Percentiles rank a stretch among this genome's conserved stretches.
These are phyloP conservation scores for Stachybotrys chlorohalonatus DNA, from an alignment of 2,329 filamentous ascomycete genomes.

Conservation along the genomic window DNA sequence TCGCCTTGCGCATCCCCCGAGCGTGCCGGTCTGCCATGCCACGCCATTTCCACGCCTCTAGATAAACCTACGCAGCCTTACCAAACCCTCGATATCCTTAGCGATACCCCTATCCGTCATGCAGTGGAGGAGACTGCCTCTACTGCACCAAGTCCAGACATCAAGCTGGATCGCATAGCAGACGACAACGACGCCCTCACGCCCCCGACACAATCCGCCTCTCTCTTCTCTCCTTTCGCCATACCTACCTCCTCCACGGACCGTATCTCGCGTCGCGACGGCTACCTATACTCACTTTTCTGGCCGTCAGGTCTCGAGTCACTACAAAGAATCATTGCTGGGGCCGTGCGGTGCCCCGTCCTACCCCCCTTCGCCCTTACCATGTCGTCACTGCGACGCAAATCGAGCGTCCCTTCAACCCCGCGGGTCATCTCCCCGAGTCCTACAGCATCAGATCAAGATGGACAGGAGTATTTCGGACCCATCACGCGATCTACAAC, in stretches of 20 bases:
- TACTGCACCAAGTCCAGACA: slow-evolving; percentile 37
- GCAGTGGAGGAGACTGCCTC: slow-evolving; percentile 47
- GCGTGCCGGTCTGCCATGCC: not conserved
- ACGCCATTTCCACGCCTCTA: not conserved
- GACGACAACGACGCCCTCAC: slow-evolving; percentile 10
- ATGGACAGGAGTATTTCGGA: slow-evolving; percentile 46
- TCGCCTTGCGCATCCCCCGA: not conserved
- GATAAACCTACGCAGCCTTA: slow-evolving; percentile 7
- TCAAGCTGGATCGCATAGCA: slow-evolving; percentile 51
- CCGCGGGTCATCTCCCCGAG: slow-evolving; percentile 87
- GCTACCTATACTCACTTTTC: slow-evolving; percentile 34
- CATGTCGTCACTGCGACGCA: slow-evolving; percentile 42
- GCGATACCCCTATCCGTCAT: slow-evolving; percentile 29
- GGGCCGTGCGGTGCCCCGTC: slow-evolving; percentile 44
- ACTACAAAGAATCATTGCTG: slow-evolving; percentile 42
- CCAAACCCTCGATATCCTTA: slow-evolving; percentile 4
- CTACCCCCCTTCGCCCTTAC: slow-evolving; percentile 50
- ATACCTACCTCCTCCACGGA: slow-evolving; percentile 12
- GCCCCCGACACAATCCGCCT: slow-evolving; percentile 7
- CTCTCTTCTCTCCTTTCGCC: slow-evolving; percentile 9
- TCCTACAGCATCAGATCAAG: slow-evolving; percentile 45
- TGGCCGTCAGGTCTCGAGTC: slow-evolving; percentile 40
- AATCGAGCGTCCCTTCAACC: slow-evolving; percentile 58
- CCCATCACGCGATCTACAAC: slow-evolving; percentile 71
- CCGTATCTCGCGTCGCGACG: slow-evolving; percentile 40